phyloP scores from a whole-genome alignment of 179 eudicot species.

The Pouteria campechiana region DNA sequence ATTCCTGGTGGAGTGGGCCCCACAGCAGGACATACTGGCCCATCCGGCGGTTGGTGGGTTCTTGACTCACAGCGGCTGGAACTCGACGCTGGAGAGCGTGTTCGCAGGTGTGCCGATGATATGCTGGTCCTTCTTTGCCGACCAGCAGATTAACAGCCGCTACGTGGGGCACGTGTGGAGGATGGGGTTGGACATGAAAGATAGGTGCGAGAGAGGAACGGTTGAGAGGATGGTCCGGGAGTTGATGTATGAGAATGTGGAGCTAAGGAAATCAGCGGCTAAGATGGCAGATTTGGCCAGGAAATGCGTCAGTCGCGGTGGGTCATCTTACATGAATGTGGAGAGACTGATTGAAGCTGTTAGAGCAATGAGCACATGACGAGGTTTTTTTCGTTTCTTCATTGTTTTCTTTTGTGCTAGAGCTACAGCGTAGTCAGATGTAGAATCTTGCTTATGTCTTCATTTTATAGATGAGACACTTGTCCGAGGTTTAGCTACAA shows the following conservation, averaged over 20 bases:
- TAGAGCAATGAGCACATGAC: constrained; percentile 8
- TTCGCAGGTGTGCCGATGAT: constrained; percentile 22
- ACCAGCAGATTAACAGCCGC: constrained; percentile 23
- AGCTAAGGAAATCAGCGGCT: constrained; percentile 3
- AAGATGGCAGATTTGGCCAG: constrained; percentile 5
- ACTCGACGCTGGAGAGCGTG: constrained; percentile 19
- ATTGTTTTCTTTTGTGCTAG: too few relatives aligned
- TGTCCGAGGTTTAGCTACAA: too few relatives aligned
- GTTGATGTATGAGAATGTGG: constrained; percentile 15
- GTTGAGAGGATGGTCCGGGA: constrained; percentile 14
- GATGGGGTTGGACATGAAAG: constrained; percentile 21
- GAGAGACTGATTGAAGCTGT: constrained; percentile 12
- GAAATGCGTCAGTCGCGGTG: constrained; percentile 4
- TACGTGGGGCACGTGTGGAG: constrained; percentile 15
- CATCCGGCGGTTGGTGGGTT: constrained; percentile 20
- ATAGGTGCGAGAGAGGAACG: constrained; percentile 11
- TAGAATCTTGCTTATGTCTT: too few relatives aligned
- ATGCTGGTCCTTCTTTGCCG: constrained; percentile 17
- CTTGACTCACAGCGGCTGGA: constrained; percentile 27
- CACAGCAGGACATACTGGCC: constrained; percentile 17
- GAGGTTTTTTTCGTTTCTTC: too few relatives aligned
- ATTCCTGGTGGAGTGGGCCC: constrained; percentile 19
- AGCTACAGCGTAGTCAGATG: too few relatives aligned
- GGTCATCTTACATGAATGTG: constrained; percentile 8
- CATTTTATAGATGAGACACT: too few relatives aligned